Evolutionary conservation across 1,139 yeast species (phyloP).

Genomic region (Taphrina betulina): DNA sequence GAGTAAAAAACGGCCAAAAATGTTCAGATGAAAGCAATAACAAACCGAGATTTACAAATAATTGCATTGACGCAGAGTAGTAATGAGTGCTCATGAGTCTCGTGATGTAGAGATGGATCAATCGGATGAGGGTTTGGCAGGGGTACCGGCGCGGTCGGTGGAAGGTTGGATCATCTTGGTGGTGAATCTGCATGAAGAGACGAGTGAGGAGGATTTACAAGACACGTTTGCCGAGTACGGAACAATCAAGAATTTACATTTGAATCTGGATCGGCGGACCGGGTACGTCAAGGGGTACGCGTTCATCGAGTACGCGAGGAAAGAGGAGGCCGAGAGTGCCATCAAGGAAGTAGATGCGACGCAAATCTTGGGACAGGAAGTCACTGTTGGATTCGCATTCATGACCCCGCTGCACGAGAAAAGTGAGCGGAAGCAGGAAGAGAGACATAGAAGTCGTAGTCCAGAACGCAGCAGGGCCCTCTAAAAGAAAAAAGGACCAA

Average conservation of each 20-base stretch:
- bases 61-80: too few relatives aligned
- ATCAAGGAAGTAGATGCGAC: constrained; percentile 44
- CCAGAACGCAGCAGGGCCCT: constrained; percentile 19
- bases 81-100: too few relatives aligned
- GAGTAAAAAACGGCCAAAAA: too few relatives aligned
- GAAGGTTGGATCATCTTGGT: constrained; percentile 52
- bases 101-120: too few relatives aligned
- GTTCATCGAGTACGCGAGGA: constrained; percentile 45
- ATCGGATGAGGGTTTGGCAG: too few relatives aligned
- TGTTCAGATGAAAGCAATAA: too few relatives aligned
- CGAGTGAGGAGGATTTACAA: constrained; percentile 50
- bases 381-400: constrained; percentile 49
- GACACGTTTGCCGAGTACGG: constrained; percentile 51
- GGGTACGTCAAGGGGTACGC: constrained; percentile 53
- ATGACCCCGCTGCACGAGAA: constrained; percentile 40
- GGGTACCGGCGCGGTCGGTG: constrained; percentile 37
- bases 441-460: constrained; percentile 37
- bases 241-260: constrained; percentile 46
- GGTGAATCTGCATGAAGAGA: constrained; percentile 50
- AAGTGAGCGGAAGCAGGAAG: constrained; percentile 20
- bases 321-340: constrained; percentile 46
- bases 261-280: constrained; percentile 50
- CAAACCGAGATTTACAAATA: too few relatives aligned
- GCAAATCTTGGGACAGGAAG: constrained; percentile 44
- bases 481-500: background rate